Evolutionary conservation across 768 basidiomycete species (phyloP).

Genomic region (Lyophyllum semitale): DNA sequence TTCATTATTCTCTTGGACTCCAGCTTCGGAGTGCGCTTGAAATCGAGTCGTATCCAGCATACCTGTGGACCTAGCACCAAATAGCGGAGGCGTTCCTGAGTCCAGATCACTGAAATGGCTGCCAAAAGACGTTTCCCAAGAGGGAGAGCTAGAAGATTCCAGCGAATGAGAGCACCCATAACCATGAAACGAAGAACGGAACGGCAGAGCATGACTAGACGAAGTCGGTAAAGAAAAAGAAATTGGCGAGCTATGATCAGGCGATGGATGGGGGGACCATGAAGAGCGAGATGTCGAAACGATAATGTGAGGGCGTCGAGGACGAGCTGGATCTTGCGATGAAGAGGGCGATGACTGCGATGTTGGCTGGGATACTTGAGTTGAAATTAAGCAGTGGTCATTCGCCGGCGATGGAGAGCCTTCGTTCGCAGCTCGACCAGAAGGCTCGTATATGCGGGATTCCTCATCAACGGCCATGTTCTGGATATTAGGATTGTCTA

Average conservation of each 20-base stretch:
- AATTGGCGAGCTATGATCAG: conserved; percentile 14
- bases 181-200: conserved; percentile 11
- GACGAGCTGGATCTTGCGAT: neutral
- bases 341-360: neutral
- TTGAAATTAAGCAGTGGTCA: neutral
- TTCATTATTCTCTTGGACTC: conserved; percentile 8
- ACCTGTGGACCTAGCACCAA: neutral
- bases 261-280: conserved; percentile 6
- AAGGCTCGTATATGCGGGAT: conserved; percentile 9
- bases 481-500: neutral
- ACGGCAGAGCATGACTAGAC: conserved; percentile 17
- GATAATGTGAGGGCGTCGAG: neutral
- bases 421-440: neutral
- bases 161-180: conserved; percentile 18
- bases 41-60: conserved; percentile 8
- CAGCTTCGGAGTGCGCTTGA: conserved; percentile 7
- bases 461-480: neutral
- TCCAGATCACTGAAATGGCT: conserved; percentile 17
- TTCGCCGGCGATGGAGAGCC: neutral
- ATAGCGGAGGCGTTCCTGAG: neutral
- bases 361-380: neutral
- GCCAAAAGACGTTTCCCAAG: conserved; percentile 29
- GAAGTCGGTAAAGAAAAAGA: conserved; percentile 28
- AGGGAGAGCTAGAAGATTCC: conserved; percentile 22
- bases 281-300: conserved; percentile 6